These are phyloP conservation scores for Trichoderma erinaceum DNA, from an alignment of 495 filamentous ascomycete species.

Conservation along the genomic window DNA sequence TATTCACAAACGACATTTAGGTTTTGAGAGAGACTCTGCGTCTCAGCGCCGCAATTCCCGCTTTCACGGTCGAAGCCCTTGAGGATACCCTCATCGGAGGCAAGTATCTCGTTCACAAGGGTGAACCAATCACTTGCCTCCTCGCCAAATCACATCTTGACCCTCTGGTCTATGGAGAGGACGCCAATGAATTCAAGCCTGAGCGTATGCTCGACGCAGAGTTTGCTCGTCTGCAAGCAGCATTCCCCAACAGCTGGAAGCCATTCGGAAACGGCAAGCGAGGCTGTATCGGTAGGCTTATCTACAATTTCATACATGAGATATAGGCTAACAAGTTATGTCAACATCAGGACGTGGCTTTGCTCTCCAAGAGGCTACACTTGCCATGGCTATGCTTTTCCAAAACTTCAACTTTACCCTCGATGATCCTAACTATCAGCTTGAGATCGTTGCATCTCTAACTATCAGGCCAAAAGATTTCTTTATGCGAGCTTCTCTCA, in stretches of 20 bases:
- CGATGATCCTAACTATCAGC: constrained; percentile 49
- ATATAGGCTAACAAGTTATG: too few species aligned
- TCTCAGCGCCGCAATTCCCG: constrained; percentile 53
- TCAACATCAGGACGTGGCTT: constrained; percentile 28
- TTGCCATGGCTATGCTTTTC: constrained; percentile 43
- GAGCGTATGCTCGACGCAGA: constrained; percentile 53
- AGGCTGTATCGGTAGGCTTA: constrained; percentile 44
- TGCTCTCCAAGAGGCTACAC: constrained; percentile 50
- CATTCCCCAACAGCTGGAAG: constrained; percentile 41
- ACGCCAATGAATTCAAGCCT: constrained; percentile 45
- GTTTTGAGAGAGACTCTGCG: constrained; percentile 60
- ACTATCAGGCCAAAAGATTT: constrained; percentile 65
- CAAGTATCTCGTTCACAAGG: constrained; percentile 54
- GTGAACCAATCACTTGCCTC: constrained; percentile 45
- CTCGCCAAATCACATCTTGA: constrained; percentile 37
- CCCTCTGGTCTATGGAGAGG: constrained; percentile 40
- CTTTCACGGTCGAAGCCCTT: constrained; percentile 39
- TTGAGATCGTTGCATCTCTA: constrained; percentile 55
- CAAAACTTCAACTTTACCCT: constrained; percentile 51
- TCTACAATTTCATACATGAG: too few species aligned
- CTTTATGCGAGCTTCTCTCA: constrained; percentile 52
- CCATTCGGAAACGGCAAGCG: constrained; percentile 45
- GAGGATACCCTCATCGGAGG: constrained; percentile 49
- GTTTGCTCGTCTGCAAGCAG: constrained; percentile 45
- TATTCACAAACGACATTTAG: constrained; percentile 15